Conservation (phyloP, 768 basidiomycete genomes). For the Rhizopogon vesiculosus region DNA sequence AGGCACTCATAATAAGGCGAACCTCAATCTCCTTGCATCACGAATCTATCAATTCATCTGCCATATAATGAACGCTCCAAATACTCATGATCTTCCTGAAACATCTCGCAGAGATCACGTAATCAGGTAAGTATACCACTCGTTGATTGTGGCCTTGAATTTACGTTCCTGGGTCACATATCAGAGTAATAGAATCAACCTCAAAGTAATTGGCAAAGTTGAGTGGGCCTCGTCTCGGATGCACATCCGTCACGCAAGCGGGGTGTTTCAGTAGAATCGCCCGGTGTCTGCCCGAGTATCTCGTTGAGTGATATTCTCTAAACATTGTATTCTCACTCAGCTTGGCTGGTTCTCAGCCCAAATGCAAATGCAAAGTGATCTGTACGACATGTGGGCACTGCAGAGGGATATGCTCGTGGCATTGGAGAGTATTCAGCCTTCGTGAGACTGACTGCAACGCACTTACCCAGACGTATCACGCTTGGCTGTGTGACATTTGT, state of each 20-base stretch:
- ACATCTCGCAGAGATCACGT: neutral
- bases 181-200: neutral
- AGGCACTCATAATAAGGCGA: neutral
- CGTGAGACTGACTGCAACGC: conserved; percentile 15
- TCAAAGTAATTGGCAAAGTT: neutral
- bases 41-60: neutral
- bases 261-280: neutral
- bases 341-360: neutral
- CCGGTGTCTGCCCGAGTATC: neutral
- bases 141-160: neutral
- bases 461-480: neutral
- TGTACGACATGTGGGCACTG: neutral
- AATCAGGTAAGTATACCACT: neutral
- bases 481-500: conserved; percentile 18
- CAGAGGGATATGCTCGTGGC: too few species aligned
- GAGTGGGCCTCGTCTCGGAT: neutral
- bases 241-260: neutral
- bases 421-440: conserved; percentile 7
- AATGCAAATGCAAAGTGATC: neutral
- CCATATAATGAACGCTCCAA: neutral
- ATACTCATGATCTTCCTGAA: neutral
- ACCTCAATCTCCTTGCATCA: neutral
- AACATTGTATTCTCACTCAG: too few species aligned
- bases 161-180: neutral
- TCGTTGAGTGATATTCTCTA: neutral